Evolutionary conservation across 305 asterid genomes (phyloP).

Genomic region (Fraxinus sp.): DNA sequence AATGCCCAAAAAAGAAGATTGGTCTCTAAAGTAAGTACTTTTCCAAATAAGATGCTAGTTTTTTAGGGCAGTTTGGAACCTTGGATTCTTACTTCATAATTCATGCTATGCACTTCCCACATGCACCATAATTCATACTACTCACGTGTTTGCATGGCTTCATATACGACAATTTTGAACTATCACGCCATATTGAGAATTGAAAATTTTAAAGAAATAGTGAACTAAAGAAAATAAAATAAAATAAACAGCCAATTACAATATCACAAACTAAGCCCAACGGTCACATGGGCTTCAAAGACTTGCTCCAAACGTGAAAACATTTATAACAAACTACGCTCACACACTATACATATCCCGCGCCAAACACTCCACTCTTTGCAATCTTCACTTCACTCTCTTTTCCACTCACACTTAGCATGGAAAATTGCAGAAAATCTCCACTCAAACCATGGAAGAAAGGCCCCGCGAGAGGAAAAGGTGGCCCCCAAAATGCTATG

Average conservation of each 20-base stretch:
- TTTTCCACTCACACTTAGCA: conserved; percentile 23
- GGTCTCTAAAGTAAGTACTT: background rate
- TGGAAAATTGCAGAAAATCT: conserved; percentile 69
- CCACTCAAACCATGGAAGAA: conserved; percentile 98
- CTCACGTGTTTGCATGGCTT: conserved; percentile 50
- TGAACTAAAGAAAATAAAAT: background rate
- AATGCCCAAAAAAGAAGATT: background rate
- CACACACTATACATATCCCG: conserved; percentile 58
- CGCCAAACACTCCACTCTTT: conserved; percentile 31
- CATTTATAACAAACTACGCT: conserved; percentile 64
- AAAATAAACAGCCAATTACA: background rate
- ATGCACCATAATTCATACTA: conserved; percentile 31
- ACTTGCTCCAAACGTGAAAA: conserved; percentile 64
- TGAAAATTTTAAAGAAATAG: background rate
- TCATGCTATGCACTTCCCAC: conserved; percentile 4
- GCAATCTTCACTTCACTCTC: conserved; percentile 35
- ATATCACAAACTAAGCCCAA: conserved; percentile 31
- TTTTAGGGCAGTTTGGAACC: background rate
- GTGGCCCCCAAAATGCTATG: conserved; percentile 88
- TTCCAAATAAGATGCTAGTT: background rate
- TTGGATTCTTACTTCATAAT: conserved; percentile 25
- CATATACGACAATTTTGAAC: conserved; percentile 6
- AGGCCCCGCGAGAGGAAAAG: conserved; percentile 95
- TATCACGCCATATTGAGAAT: background rate
- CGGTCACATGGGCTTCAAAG: conserved; percentile 69